Percentiles rank a stretch among this genome's conserved stretches.
These are phyloP conservation scores for Gnomoniopsis sp. DNA, from an alignment of 2,329 filamentous ascomycete species.

Conservation along the genomic window DNA sequence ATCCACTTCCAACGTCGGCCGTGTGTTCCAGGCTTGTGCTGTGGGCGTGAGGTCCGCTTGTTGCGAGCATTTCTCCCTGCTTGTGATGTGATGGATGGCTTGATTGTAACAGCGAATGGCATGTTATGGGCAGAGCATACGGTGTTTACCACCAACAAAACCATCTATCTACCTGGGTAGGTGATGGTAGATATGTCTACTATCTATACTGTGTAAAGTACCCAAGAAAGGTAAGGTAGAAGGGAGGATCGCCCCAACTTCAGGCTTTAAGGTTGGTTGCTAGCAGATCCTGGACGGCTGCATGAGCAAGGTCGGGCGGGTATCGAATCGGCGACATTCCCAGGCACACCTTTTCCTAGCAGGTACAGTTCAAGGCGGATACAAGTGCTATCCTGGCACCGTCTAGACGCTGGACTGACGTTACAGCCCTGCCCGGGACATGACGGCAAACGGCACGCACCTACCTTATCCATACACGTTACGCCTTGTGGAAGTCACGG, in stretches of 20 bases:
- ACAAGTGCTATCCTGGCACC: neutral
- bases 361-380: neutral
- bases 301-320: neutral
- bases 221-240: no score
- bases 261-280: neutral
- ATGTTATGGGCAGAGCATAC: no score
- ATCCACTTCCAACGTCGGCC: neutral
- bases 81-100: no score
- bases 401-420: neutral
- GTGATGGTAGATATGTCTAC: no score
- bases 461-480: no score
- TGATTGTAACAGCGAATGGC: no score
- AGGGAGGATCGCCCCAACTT: no score
- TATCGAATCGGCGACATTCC: conserved; percentile 7
- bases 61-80: no score
- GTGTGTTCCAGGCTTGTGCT: neutral
- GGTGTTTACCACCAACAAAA: no score
- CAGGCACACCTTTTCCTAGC: neutral
- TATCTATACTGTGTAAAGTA: neutral
- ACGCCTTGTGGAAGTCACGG: no score
- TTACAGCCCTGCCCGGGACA: neutral
- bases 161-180: no score
- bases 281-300: neutral
- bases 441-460: neutral
- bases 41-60: neutral